Conservation (phyloP, 441 rosid species). For the Theobroma grandiflorum region DNA sequence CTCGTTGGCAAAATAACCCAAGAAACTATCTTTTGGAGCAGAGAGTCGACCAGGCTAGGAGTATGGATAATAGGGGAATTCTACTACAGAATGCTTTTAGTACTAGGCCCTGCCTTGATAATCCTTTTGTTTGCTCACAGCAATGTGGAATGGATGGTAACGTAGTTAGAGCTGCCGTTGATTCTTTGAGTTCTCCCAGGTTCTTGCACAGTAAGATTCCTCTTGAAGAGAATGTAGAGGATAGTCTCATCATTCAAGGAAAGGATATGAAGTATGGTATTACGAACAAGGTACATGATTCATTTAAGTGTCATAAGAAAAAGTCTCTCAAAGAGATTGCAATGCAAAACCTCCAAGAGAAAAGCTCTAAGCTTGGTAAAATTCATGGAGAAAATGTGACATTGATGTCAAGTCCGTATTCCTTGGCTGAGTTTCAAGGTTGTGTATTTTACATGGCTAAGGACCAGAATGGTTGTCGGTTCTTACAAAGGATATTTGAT, state of each 20-base stretch:
- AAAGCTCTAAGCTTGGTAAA: constrained; percentile 33
- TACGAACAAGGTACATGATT: constrained; percentile 28
- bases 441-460: constrained; percentile 65
- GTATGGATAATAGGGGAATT: constrained; percentile 23
- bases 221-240: constrained; percentile 34
- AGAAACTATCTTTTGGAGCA: constrained; percentile 44
- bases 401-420: constrained; percentile 37
- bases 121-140: constrained; percentile 30
- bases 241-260: constrained; percentile 51
- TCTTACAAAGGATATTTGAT: constrained; percentile 66
- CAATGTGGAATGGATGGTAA: constrained; percentile 30
- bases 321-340: constrained; percentile 36
- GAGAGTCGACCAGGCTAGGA: constrained; percentile 38
- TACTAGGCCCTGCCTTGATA: constrained; percentile 38
- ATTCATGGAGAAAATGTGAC: constrained; percentile 35
- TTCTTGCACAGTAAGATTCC: constrained; percentile 23
- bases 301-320: constrained; percentile 35
- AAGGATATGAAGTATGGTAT: constrained; percentile 38
- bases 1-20: constrained; percentile 34
- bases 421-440: constrained; percentile 61
- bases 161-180: constrained; percentile 32
- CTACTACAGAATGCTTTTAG: constrained; percentile 30
- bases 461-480: constrained; percentile 78
- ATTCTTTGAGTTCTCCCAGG: constrained; percentile 33
- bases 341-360: constrained; percentile 30